These are phyloP conservation scores for Amaranthus cruentus DNA, from an alignment of 148 eudicot genomes.

Conservation along the genomic window DNA sequence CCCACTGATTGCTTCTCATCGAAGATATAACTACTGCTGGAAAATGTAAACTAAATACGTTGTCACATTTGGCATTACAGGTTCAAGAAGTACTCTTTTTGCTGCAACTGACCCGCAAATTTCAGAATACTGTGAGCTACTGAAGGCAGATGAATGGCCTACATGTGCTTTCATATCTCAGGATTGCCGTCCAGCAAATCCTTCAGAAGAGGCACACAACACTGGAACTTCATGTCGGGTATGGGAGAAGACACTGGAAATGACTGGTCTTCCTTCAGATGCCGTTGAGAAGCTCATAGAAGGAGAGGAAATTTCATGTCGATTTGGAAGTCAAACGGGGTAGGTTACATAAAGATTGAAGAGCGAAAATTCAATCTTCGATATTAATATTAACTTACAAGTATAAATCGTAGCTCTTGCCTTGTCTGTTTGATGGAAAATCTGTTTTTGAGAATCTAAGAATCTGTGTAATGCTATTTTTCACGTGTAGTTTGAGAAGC, in stretches of 20 bases:
- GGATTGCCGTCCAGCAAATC: conserved; percentile 88
- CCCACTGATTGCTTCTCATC: neutral
- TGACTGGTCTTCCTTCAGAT: conserved; percentile 76
- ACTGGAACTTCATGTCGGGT: conserved; percentile 54
- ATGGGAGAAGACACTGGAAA: conserved; percentile 89
- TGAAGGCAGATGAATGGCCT: conserved; percentile 92
- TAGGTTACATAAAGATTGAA: neutral
- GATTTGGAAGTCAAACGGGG: conserved; percentile 37
- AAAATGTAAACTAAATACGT: conserved; percentile 3
- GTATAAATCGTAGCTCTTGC: neutral
- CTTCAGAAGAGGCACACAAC: conserved; percentile 90
- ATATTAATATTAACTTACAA: neutral
- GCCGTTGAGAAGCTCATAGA: conserved; percentile 75
- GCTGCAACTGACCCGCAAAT: conserved; percentile 96
- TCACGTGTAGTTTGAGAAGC: neutral
- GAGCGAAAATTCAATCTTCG: neutral
- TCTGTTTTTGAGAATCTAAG: neutral
- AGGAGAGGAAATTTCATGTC: conserved; percentile 72
- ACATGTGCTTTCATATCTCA: conserved; percentile 77
- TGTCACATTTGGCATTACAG: conserved; percentile 30
- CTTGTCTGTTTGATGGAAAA: neutral
- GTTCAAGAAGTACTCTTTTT: conserved; percentile 87
- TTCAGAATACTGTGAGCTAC: conserved; percentile 72
- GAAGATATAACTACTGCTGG: neutral
- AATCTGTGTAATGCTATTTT: neutral